Evolutionary conservation across 164 flowering plant species (phyloP).

Genomic region (Vitis labrusca): DNA sequence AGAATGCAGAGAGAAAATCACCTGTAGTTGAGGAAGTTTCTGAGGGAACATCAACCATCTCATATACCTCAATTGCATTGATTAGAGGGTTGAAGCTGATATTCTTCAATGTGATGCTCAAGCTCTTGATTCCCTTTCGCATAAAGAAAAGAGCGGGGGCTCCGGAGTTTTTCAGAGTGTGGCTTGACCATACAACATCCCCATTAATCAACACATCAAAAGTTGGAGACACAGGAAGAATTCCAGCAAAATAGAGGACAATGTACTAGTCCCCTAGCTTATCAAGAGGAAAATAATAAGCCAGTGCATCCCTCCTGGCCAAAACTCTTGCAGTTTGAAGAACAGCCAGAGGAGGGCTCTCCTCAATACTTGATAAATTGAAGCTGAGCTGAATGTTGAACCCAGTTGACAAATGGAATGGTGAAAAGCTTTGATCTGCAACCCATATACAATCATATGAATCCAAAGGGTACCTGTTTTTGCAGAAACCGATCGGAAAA

Average conservation of each 20-base stretch:
- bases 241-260: slow-evolving; percentile 81
- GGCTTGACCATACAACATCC: slow-evolving; percentile 46
- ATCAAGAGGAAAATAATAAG: slow-evolving; percentile 59
- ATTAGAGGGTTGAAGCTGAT: slow-evolving; percentile 59
- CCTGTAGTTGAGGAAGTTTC: slow-evolving; percentile 85
- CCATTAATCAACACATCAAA: slow-evolving; percentile 67
- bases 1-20: slow-evolving; percentile 11
- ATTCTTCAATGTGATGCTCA: slow-evolving; percentile 59
- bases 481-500: slow-evolving; percentile 6
- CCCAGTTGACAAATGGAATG: slow-evolving; percentile 54
- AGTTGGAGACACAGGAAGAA: slow-evolving; percentile 61
- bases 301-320: slow-evolving; percentile 42
- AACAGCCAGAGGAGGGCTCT: slow-evolving; percentile 61
- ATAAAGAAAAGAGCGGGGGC: slow-evolving; percentile 38
- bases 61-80: slow-evolving; percentile 82
- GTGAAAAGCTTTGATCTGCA: slow-evolving; percentile 55
- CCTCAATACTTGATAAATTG: slow-evolving; percentile 34
- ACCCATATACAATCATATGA: slow-evolving; percentile 90
- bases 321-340: slow-evolving; percentile 78
- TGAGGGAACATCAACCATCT: slow-evolving; percentile 61
- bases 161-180: slow-evolving; percentile 39
- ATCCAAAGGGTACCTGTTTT: slow-evolving; percentile 74
- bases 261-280: slow-evolving; percentile 57
- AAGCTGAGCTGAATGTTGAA: slow-evolving; percentile 36
- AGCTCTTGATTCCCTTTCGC: slow-evolving; percentile 35